Evolutionary conservation across 78 protist genomes (phyloP).

Genomic region (Cyanophora paradoxa): DNA sequence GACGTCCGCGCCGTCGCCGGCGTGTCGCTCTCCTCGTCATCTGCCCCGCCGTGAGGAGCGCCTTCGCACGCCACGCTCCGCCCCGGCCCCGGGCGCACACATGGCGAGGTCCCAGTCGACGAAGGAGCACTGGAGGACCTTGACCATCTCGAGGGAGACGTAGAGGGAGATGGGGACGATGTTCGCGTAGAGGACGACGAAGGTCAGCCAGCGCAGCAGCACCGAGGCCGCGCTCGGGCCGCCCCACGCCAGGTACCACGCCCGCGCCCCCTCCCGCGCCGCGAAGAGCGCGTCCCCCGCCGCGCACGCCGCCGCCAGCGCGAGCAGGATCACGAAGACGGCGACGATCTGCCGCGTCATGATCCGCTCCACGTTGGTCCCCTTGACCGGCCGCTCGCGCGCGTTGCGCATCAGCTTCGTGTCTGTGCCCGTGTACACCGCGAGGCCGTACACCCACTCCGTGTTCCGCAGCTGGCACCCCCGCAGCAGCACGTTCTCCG

Average conservation of each 20-base stretch:
- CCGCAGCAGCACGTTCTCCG: conserved; percentile 10
- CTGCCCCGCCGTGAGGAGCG: conserved; percentile 15
- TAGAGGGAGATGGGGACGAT: conserved; percentile 68
- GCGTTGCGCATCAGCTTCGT: conserved; percentile 38
- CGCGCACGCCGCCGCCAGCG: not conserved
- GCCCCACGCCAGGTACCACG: conserved; percentile 21
- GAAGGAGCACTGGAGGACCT: conserved; percentile 52
- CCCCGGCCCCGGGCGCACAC: no score
- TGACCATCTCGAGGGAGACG: conserved; percentile 76
- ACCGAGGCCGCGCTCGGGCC: not conserved
- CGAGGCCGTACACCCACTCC: conserved; percentile 47
- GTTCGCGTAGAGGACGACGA: conserved; percentile 78
- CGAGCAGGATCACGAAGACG: conserved; percentile 10
- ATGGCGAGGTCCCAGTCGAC: conserved; percentile 52
- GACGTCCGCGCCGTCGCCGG: conserved; percentile 66
- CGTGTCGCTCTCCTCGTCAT: conserved; percentile 45
- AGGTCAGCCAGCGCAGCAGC: conserved; percentile 43
- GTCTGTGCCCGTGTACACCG: conserved; percentile 46
- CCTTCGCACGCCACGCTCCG: no score
- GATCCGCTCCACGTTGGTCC: not conserved
- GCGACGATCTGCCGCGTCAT: conserved; percentile 1
- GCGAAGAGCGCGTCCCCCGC: no score
- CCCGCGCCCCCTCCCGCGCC: not conserved
- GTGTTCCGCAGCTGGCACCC: conserved; percentile 72
- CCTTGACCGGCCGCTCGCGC: not conserved